These are phyloP conservation scores for Pseudopithomyces maydicus DNA, from an alignment of 2,329 filamentous ascomycete genomes.

Conservation along the genomic window DNA sequence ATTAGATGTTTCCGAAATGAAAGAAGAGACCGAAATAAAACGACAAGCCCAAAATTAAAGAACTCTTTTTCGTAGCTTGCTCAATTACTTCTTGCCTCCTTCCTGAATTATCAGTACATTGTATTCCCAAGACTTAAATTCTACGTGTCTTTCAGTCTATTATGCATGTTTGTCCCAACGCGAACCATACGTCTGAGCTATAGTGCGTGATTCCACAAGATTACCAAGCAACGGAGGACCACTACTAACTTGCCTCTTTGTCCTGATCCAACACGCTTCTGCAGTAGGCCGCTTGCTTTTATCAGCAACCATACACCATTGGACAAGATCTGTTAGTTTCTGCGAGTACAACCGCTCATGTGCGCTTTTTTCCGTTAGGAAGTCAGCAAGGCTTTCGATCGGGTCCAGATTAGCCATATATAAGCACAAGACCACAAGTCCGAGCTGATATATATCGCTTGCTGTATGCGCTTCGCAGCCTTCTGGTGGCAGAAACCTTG, in stretches of 20 bases:
- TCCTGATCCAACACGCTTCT: neutral
- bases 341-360: neutral
- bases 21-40: too few relatives aligned
- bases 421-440: conserved; percentile 3
- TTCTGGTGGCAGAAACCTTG: neutral
- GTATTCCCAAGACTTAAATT: too few relatives aligned
- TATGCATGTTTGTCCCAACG: too few relatives aligned
- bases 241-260: neutral
- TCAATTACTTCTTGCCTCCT: too few relatives aligned
- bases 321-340: neutral
- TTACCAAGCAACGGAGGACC: neutral
- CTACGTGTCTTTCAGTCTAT: too few relatives aligned
- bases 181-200: too few relatives aligned
- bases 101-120: too few relatives aligned
- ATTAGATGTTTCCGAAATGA: too few relatives aligned
- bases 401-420: neutral
- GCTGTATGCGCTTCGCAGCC: neutral
- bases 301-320: neutral
- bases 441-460: conserved; percentile 4
- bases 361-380: neutral
- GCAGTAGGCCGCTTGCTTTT: neutral
- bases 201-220: neutral
- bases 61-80: too few relatives aligned
- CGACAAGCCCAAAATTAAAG: too few relatives aligned
- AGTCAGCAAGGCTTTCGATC: neutral